Evolutionary conservation across 306 rosid genomes (phyloP).

Genomic region (Gastrolobium villosum): DNA sequence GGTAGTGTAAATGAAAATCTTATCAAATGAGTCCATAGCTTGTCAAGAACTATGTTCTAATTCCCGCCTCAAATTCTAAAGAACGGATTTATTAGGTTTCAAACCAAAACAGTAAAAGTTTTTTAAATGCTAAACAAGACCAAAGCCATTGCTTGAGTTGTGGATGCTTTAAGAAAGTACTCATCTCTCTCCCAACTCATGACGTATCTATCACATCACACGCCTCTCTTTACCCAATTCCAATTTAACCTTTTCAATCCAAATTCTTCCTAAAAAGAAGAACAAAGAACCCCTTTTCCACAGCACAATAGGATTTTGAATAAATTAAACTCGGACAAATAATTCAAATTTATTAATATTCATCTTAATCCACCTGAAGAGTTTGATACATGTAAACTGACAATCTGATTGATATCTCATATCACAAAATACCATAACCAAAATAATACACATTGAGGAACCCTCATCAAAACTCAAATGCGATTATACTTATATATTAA

Average conservation of each 20-base stretch:
- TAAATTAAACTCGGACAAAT: neutral
- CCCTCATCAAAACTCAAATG: neutral
- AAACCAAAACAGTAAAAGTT: neutral
- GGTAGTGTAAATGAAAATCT: neutral
- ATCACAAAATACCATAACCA: neutral
- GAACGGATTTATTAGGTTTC: neutral
- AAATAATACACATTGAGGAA: conserved; percentile 6
- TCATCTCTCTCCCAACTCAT: conserved; percentile 34
- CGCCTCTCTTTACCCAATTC: conserved; percentile 47
- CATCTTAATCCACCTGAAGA: neutral
- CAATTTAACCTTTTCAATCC: conserved; percentile 51
- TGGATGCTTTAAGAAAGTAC: conserved; percentile 45
- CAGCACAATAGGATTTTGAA: neutral
- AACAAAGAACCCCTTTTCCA: conserved; percentile 16
- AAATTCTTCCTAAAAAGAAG: conserved; percentile 37
- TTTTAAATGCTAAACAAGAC: conserved; percentile 29
- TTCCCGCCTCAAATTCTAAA: conserved; percentile 5
- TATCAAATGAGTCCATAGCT: neutral
- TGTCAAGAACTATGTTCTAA: neutral
- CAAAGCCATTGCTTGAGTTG: conserved; percentile 32
- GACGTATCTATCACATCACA: conserved; percentile 31
- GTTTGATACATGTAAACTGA: neutral
- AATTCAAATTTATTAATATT: neutral
- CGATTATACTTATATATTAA: conserved; percentile 4
- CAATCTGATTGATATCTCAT: neutral